phyloP scores from a whole-genome alignment of 2,329 filamentous ascomycete genomes.

The Magnaporthiopsis rhizophila region DNA sequence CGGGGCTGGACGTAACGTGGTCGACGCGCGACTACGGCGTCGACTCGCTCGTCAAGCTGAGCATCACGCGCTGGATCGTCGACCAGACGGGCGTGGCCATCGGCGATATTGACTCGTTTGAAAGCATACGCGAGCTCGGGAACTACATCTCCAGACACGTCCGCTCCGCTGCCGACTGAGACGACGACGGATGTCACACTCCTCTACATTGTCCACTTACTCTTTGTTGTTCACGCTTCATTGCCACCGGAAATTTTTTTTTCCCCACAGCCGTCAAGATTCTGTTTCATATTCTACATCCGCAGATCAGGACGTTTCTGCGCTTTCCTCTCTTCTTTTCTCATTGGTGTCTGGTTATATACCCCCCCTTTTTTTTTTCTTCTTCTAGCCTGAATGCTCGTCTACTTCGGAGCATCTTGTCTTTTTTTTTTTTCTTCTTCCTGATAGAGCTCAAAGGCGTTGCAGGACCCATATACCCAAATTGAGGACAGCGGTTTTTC shows the following conservation, averaged over 20 bases:
- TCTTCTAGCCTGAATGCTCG: too few relatives aligned
- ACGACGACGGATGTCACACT: too few relatives aligned
- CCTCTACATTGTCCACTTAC: too few relatives aligned
- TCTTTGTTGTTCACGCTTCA: too few relatives aligned
- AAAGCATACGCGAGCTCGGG: conserved; percentile 13
- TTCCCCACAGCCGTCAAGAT: not conserved
- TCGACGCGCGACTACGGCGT: conserved; percentile 15
- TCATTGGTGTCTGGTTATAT: conserved; percentile 2
- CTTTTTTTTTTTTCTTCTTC: not conserved
- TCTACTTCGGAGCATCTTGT: too few relatives aligned
- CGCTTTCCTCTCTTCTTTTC: not conserved
- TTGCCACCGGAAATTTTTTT: too few relatives aligned
- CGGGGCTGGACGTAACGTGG: not conserved
- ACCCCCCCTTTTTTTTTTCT: conserved; percentile 3
- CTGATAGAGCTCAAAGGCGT: not conserved
- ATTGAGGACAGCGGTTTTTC: not conserved
- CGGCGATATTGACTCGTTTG: conserved; percentile 14
- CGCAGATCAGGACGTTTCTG: not conserved
- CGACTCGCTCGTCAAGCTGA: conserved; percentile 17
- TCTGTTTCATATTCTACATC: not conserved
- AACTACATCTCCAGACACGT: conserved; percentile 10
- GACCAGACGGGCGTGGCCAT: conserved; percentile 15
- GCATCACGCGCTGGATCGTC: conserved; percentile 15
- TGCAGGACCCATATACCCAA: not conserved
- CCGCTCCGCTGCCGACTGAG: not conserved